These are phyloP conservation scores for Wickerhamiella cacticola DNA, from an alignment of 805 yeast genomes.

Conservation along the genomic window DNA sequence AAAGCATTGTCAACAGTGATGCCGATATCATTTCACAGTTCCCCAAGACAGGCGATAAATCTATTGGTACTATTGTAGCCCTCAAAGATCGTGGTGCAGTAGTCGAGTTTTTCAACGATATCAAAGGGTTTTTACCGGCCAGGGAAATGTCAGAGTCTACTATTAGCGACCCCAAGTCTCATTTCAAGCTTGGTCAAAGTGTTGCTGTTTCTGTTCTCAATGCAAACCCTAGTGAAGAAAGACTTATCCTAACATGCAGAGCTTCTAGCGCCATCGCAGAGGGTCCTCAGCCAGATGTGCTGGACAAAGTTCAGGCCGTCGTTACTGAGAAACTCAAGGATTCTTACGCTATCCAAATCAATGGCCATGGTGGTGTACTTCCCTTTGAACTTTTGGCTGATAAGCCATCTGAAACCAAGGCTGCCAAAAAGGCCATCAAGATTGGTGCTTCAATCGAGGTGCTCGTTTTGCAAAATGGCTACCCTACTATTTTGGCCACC, in stretches of 20 bases:
- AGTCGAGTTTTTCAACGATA: constrained; percentile 67
- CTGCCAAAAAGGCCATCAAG: constrained; percentile 54
- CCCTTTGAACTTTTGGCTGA: constrained; percentile 37
- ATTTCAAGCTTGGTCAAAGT: constrained; percentile 73
- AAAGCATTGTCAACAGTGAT: constrained; percentile 55
- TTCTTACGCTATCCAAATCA: constrained; percentile 51
- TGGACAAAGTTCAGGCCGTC: constrained; percentile 41
- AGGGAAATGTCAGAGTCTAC: constrained; percentile 83
- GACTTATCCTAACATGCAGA: constrained; percentile 63
- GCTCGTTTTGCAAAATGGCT: constrained; percentile 50
- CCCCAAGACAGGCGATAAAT: constrained; percentile 38
- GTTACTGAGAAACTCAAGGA: constrained; percentile 70
- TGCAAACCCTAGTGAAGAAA: constrained; percentile 41
- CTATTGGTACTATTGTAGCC: constrained; percentile 62
- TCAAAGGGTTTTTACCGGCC: constrained; percentile 72
- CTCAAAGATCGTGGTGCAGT: constrained; percentile 69
- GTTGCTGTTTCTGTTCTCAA: constrained; percentile 54
- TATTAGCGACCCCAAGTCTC: constrained; percentile 65
- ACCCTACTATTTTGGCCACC: constrained; percentile 49
- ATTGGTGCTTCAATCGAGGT: constrained; percentile 53
- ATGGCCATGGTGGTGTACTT: constrained; percentile 42
- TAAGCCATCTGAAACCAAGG: constrained; percentile 65
- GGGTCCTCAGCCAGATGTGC: constrained; percentile 14
- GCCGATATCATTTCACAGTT: constrained; percentile 32
- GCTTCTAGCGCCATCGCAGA: constrained; percentile 6